Base-by-base conservation (phyloP, 1,284 basidiomycete genomes). In the Rhizoctonia solani region DNA sequence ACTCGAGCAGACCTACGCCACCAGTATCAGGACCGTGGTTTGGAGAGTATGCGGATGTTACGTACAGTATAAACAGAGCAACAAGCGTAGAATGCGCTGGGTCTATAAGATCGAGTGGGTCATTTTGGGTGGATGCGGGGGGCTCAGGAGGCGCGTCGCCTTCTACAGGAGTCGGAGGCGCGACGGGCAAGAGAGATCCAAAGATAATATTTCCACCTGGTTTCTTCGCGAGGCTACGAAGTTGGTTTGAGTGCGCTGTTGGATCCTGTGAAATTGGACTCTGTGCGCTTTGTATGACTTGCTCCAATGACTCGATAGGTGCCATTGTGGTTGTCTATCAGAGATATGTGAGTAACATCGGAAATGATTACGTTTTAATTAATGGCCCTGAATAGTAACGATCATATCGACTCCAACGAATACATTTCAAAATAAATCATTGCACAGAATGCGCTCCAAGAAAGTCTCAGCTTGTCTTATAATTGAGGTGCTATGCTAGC, bases 61-160 rank as follows among this genome's bases (percentile, higher is more conserved):
- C 87, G 77, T 72, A 90, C 89, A 92, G 74, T 44, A 92, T 86
- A 72, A 85, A 87, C 34, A 92, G 75, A 46, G 83, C 81, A 0
- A 85, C 88, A 4, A 90, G 74, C 0, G 88, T 87, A 74, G 89
- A 82, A 41, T 73, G 74, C 34, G 78, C 76, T 23, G 83, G 75
- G 70, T 88, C 81, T 47, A 92, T 76, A 11, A 87, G 72, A 1
- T 75, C 70, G 59, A 90, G 74, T 4, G 89, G 88, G 73, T 90
- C 88, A 32, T 69, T 65, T 14, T 42, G 34, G 46, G 56, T 11
- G 13, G 61, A 50, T 4, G 37, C 50, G 21, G 61, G 61, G n/a
- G 49, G 50, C 32, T 53, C 49, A 53, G 61, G 8, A 29, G 41
- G 41, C 27, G 37, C 61, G 19, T 52, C 61, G 25, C 54, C 61